These are phyloP conservation scores for Clathrus columnatus DNA, from an alignment of 768 basidiomycete species.

Conservation along the genomic window DNA sequence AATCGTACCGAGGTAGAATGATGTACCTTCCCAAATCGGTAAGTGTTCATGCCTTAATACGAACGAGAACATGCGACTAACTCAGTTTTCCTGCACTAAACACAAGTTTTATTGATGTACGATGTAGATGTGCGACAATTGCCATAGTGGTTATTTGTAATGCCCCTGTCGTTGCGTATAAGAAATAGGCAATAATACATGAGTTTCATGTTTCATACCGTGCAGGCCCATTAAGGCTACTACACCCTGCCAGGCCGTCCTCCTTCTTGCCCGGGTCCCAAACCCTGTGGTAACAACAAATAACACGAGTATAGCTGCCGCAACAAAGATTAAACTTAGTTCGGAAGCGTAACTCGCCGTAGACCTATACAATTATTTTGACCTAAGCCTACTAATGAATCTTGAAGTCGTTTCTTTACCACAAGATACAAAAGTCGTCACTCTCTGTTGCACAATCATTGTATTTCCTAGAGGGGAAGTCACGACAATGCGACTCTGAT, in stretches of 20 bases:
- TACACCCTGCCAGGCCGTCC: slow-evolving; percentile 69
- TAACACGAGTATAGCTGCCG: slow-evolving; percentile 47
- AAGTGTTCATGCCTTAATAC: background rate
- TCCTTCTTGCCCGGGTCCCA: slow-evolving; percentile 61
- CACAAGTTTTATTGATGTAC: slow-evolving; percentile 32
- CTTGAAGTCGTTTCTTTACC: background rate
- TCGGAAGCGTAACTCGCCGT: slow-evolving; percentile 62
- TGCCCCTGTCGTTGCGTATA: slow-evolving; percentile 29
- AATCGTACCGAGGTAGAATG: slow-evolving; percentile 48
- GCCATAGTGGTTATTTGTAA: slow-evolving; percentile 55
- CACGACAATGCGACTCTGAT: slow-evolving; percentile 51
- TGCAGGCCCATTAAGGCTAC: slow-evolving; percentile 57
- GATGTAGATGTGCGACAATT: slow-evolving; percentile 55
- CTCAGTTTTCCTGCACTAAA: slow-evolving; percentile 56
- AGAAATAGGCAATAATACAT: background rate
- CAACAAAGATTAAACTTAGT: slow-evolving; percentile 55
- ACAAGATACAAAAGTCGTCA: slow-evolving; percentile 6
- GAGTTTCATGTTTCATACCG: slow-evolving; percentile 28
- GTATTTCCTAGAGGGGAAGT: slow-evolving; percentile 40
- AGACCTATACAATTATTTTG: slow-evolving; percentile 30
- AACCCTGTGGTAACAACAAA: slow-evolving; percentile 33
- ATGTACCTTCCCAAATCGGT: slow-evolving; percentile 35
- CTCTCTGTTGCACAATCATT: slow-evolving; percentile 4
- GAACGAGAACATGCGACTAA: slow-evolving; percentile 22
- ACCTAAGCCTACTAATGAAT: background rate